Evolutionary conservation across 345 rosid species (phyloP).

Genomic region (Pelargonium nanum): DNA sequence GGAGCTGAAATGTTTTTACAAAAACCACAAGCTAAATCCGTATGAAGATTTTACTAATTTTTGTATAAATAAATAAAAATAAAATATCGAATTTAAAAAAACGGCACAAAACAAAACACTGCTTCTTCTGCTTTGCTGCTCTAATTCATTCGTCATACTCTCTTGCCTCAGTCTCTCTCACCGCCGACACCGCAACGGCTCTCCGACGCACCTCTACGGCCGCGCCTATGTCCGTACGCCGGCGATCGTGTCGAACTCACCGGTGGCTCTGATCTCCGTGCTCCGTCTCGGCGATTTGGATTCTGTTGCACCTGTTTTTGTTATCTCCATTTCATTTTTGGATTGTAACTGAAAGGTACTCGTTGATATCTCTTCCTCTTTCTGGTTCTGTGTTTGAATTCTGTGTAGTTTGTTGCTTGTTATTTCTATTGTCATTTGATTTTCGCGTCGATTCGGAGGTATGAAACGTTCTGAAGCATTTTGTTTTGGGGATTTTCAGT

Average conservation of each 20-base stretch:
- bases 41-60: neutral
- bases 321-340: constrained; percentile 1
- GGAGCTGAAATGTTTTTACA: neutral
- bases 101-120: neutral
- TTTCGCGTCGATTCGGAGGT: neutral
- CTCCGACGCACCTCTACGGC: constrained; percentile 21
- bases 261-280: constrained; percentile 8
- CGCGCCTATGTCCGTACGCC: constrained; percentile 8
- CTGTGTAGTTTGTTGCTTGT: neutral
- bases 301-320: constrained; percentile 4
- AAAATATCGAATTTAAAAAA: neutral
- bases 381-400: neutral
- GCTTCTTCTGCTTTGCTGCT: neutral
- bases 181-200: constrained; percentile 42
- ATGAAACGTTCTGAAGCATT: too few species aligned
- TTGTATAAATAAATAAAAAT: too few species aligned
- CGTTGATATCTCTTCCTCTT: neutral
- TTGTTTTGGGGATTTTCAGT: neutral
- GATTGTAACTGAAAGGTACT: constrained; percentile 11
- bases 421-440: neutral
- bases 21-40: neutral
- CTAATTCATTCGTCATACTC: neutral
- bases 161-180: constrained; percentile 10
- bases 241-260: constrained; percentile 8
- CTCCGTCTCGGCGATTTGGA: neutral